Evolutionary conservation across 306 rosid genomes (phyloP).

Genomic region (Astragalus membranaceus): DNA sequence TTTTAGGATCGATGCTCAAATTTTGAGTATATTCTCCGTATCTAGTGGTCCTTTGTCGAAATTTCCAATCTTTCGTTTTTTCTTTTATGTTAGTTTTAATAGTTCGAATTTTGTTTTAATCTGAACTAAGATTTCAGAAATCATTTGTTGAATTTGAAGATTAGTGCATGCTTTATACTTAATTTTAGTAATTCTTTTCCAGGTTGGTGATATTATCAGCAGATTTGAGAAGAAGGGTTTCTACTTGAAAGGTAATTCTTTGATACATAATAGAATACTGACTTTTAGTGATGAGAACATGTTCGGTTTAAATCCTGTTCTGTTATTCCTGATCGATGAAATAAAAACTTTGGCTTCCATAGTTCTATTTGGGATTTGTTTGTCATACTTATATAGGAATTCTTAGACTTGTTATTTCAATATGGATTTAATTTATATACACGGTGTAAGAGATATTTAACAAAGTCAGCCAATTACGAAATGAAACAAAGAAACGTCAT

Average conservation of each 20-base stretch:
- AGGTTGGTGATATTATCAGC: slow-evolving; percentile 85
- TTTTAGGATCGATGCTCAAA: background rate
- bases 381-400: background rate
- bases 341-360: background rate
- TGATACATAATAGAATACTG: background rate
- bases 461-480: no score
- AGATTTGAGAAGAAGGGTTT: slow-evolving; percentile 98
- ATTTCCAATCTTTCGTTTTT: background rate
- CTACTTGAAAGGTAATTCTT: slow-evolving; percentile 55
- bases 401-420: background rate
- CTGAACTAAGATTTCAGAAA: background rate
- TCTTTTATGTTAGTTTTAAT: background rate
- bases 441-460: no score
- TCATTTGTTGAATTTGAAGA: slow-evolving; percentile 20
- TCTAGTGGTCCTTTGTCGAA: background rate
- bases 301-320: background rate
- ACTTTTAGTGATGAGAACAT: background rate
- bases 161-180: no score
- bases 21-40: background rate
- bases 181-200: no score
- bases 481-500: no score
- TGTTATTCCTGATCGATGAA: background rate
- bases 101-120: background rate
- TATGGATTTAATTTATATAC: no score
- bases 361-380: background rate